phyloP scores from a whole-genome alignment of 2,329 filamentous ascomycete species.

The Aspergillus sergii region DNA sequence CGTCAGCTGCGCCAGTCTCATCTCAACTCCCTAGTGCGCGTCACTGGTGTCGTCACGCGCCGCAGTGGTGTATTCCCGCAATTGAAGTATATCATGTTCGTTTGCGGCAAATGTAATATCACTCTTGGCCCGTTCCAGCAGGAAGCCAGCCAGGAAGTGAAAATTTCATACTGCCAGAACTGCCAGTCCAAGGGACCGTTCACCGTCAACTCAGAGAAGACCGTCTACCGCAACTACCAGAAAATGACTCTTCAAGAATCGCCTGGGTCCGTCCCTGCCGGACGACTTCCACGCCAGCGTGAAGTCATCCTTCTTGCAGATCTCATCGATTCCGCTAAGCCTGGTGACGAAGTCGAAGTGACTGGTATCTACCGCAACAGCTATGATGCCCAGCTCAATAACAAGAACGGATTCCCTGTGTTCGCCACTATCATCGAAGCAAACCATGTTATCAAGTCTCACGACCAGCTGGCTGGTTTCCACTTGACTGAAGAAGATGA shows the following conservation, averaged over 20 bases:
- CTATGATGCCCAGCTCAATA: constrained; percentile 96
- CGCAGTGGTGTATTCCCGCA: constrained; percentile 96
- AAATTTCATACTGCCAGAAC: constrained; percentile 93
- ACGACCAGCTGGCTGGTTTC: constrained; percentile 97
- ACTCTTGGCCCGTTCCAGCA: constrained; percentile 96
- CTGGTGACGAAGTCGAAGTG: constrained; percentile 95
- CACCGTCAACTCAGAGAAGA: constrained; percentile 94
- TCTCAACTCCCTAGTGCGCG: constrained; percentile 91
- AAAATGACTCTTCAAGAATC: constrained; percentile 97
- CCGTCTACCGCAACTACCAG: constrained; percentile 97
- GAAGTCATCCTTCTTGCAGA: constrained; percentile 97
- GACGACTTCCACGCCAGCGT: constrained; percentile 86
- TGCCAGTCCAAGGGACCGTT: constrained; percentile 96
- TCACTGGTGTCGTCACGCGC: constrained; percentile 92
- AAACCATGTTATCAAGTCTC: constrained; percentile 94
- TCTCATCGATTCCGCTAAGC: constrained; percentile 93
- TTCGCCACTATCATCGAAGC: constrained; percentile 97
- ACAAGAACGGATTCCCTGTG: constrained; percentile 97
- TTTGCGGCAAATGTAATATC: constrained; percentile 89
- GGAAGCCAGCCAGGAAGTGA: constrained; percentile 94
- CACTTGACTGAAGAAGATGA: constrained; percentile 94
- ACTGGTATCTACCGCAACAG: constrained; percentile 98
- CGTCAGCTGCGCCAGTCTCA: constrained; percentile 94
- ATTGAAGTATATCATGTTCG: constrained; percentile 97
- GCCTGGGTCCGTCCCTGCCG: constrained; percentile 92